A percentile compares a stretch with the other conserved stretches of the same genome.
These are phyloP conservation scores for Lathyrus aphaca DNA, from an alignment of 306 rosid species.

Conservation along the genomic window DNA sequence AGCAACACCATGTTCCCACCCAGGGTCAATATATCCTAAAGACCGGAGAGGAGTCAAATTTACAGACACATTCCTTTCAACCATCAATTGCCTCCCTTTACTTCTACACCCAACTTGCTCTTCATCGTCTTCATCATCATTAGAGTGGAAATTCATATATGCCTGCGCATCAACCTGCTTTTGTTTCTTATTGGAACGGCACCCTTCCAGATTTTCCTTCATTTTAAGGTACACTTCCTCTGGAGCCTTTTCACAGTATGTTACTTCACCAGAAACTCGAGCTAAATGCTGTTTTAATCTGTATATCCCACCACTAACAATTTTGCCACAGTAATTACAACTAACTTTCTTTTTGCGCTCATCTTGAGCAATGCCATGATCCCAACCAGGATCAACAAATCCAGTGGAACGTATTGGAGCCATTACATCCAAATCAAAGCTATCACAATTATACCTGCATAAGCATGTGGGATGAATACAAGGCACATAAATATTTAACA, in stretches of 20 bases:
- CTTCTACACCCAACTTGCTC: conserved; percentile 67
- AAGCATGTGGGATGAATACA: conserved; percentile 32
- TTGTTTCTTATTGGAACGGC: conserved; percentile 79
- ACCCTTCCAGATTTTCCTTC: conserved; percentile 88
- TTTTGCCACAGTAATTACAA: conserved; percentile 95
- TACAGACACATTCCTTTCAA: conserved; percentile 56
- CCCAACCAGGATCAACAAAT: conserved; percentile 97
- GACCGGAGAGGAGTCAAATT: conserved; percentile 80
- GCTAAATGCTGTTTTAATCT: conserved; percentile 98
- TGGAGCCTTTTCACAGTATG: conserved; percentile 94
- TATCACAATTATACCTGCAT: conserved; percentile 38
- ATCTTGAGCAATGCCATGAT: conserved; percentile 92
- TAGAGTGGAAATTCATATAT: conserved; percentile 69
- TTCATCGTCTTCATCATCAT: conserved; percentile 76
- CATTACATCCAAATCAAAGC: conserved; percentile 49
- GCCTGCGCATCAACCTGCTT: conserved; percentile 71
- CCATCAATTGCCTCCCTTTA: conserved; percentile 82
- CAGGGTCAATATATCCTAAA: conserved; percentile 93
- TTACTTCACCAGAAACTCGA: conserved; percentile 94
- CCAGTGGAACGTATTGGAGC: conserved; percentile 82
- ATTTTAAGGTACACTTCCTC: conserved; percentile 86
- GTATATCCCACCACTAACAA: conserved; percentile 97
- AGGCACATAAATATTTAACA: conserved; percentile 23
- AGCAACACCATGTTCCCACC: conserved; percentile 98
- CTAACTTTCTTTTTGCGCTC: conserved; percentile 96